Evolutionary conservation across 495 filamentous ascomycete species (phyloP), one percentile per base, ranked within the genome.

Genomic region (Lindgomyces ingoldianus): DNA sequence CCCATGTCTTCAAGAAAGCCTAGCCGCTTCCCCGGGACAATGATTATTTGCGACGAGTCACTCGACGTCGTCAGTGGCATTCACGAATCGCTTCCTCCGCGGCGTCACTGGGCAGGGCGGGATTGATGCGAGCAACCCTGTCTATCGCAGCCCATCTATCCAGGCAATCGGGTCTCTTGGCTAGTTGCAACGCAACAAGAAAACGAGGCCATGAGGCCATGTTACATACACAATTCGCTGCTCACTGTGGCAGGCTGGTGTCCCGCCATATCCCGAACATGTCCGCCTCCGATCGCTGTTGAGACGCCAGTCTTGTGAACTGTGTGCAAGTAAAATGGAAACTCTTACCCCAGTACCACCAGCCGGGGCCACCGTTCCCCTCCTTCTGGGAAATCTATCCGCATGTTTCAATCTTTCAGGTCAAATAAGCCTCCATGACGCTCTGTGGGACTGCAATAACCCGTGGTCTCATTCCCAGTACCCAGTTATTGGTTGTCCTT

Each of bases 201-300:
- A 65, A 69, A 62, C 62, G 67, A 70, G 62, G 67, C 67, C 57
- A 70, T 26, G 67, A 70, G 62, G 67, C 67, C 57, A 70, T 26
- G 67, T 70, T 66, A 70, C 67, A 65, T 66, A 60, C 39, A 52
- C 45, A 50, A 27, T 11, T 50, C 26, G 33, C 47, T 39, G 47
- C 55, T 52, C 27, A 24, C 25, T 30, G 54, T 41, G 25, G 29
- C 39, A 25, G 54, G 16, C 30, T 27, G 19, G 46, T 60, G 60
- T 62, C n/a, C n/a, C n/a, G n/a, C n/a, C n/a, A n/a, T n/a, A n/a
- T 45, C 58, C 67, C 67, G 62, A 70, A 55, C 62, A 70, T 46
- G 14, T 62, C 67, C 62, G 62, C 58, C 62, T 30, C 67, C 57
- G 45, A 56, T 33, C 58, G 42, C 61, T 41, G 51, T 52, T 58